Evolutionary conservation across 768 basidiomycete species (phyloP).

Genomic region (Ramaria rubella): DNA sequence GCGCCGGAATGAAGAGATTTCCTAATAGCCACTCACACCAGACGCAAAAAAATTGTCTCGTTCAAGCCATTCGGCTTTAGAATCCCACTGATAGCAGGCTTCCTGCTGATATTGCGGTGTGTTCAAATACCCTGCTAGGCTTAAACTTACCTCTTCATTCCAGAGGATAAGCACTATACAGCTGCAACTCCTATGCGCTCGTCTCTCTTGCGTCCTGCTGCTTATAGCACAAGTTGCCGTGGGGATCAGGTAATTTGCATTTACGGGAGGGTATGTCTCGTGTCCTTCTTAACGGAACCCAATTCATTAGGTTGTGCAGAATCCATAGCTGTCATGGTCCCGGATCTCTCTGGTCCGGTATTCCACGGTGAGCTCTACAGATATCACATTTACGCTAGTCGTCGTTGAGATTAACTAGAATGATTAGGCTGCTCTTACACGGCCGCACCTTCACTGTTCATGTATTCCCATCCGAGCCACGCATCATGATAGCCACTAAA

Average conservation of each 20-base stretch:
- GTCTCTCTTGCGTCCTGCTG: neutral
- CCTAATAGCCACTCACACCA: neutral
- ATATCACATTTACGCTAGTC: neutral
- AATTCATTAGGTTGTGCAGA: too few relatives aligned
- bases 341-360: neutral
- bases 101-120: slow-evolving; percentile 1
- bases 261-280: neutral
- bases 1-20: too few relatives aligned
- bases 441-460: too few relatives aligned
- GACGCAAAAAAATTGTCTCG: neutral
- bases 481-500: neutral
- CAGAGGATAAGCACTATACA: slow-evolving; percentile 2
- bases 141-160: neutral
- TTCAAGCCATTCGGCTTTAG: neutral
- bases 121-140: too few relatives aligned
- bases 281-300: neutral
- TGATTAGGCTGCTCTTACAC: too few relatives aligned
- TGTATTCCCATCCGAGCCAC: neutral
- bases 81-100: neutral
- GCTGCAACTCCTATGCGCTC: neutral
- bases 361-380: neutral
- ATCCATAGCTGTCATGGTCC: neutral
- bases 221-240: neutral
- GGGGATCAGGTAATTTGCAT: slow-evolving; percentile 1
- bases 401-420: too few relatives aligned